These are phyloP conservation scores for Coemansia reversa DNA, from an alignment of 192 early-diverging fungal species.

Conservation along the genomic window DNA sequence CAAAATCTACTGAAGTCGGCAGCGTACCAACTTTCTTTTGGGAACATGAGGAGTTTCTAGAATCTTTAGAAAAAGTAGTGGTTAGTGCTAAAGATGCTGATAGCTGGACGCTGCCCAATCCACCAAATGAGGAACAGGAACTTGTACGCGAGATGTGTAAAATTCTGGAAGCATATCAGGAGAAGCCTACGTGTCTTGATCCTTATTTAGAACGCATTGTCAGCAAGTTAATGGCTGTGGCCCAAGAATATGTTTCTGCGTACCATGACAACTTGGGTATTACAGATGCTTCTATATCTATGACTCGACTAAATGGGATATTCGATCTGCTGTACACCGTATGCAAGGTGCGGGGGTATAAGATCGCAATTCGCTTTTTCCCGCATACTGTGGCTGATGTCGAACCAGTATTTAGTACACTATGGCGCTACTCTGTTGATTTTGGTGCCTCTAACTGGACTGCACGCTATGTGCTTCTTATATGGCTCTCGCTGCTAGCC, in stretches of 20 bases:
- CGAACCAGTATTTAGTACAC: constrained; percentile 81
- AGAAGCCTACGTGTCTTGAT: constrained; percentile 51
- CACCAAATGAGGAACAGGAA: constrained; percentile 18
- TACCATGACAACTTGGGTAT: constrained; percentile 17
- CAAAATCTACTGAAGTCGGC: constrained; percentile 14
- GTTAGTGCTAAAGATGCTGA: constrained; percentile 12
- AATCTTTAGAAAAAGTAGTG: constrained; percentile 14
- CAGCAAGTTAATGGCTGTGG: constrained; percentile 20
- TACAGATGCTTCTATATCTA: not conserved
- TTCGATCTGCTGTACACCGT: constrained; percentile 66
- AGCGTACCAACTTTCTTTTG: constrained; percentile 44
- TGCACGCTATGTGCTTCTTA: constrained; percentile 73
- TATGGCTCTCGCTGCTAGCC: constrained; percentile 93
- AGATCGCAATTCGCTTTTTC: constrained; percentile 89
- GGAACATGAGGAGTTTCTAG: constrained; percentile 37
- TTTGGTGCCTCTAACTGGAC: constrained; percentile 61
- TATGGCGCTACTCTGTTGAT: constrained; percentile 36
- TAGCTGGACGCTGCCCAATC: constrained; percentile 12
- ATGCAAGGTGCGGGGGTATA: constrained; percentile 86
- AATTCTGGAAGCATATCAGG: constrained; percentile 42
- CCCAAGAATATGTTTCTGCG: constrained; percentile 31
- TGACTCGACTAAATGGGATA: constrained; percentile 21
- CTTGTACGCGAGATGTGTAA: constrained; percentile 22
- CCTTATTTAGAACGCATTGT: constrained; percentile 48
- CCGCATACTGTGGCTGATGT: constrained; percentile 85